A percentile compares a stretch with the other conserved stretches of the same genome.
phyloP scores from a whole-genome alignment of 2,329 filamentous ascomycete species.

The Apiospora koreana region DNA sequence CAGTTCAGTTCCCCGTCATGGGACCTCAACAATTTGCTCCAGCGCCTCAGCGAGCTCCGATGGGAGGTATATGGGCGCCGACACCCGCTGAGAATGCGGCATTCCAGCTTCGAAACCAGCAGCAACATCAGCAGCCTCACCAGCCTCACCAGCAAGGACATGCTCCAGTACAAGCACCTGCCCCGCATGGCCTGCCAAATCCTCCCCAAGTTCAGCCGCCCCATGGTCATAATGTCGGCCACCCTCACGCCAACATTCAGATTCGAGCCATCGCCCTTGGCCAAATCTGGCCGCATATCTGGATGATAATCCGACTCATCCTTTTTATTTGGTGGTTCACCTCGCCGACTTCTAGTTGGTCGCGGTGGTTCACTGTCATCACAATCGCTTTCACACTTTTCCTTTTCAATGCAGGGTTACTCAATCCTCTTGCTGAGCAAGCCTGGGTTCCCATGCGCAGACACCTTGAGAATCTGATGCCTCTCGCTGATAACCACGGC shows the following conservation, averaged over 20 bases:
- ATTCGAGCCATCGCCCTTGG: conserved; percentile 38
- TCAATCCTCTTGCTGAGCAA: conserved; percentile 57
- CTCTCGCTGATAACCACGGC: conserved; percentile 43
- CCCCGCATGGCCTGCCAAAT: conserved; percentile 27
- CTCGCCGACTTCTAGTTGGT: conserved; percentile 58
- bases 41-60: neutral
- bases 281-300: conserved; percentile 61
- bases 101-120: conserved; percentile 9
- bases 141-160: conserved; percentile 18
- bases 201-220: conserved; percentile 30
- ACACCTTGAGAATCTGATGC: conserved; percentile 61
- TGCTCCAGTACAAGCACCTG: conserved; percentile 29
- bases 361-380: conserved; percentile 57
- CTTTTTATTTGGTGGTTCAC: conserved; percentile 69
- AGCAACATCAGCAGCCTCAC: neutral
- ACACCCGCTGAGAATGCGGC: conserved; percentile 11
- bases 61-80: conserved; percentile 14
- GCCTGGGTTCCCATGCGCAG: conserved; percentile 58
- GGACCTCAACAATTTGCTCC: neutral
- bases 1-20: neutral
- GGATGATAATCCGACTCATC: conserved; percentile 59
- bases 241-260: conserved; percentile 29
- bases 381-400: conserved; percentile 57
- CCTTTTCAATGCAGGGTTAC: conserved; percentile 58
- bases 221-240: conserved; percentile 28